Percentiles rank a stretch among this genome's conserved stretches.
Conservation (phyloP, 2,329 filamentous ascomycete genomes). For the Ceratocystis huliohia region DNA sequence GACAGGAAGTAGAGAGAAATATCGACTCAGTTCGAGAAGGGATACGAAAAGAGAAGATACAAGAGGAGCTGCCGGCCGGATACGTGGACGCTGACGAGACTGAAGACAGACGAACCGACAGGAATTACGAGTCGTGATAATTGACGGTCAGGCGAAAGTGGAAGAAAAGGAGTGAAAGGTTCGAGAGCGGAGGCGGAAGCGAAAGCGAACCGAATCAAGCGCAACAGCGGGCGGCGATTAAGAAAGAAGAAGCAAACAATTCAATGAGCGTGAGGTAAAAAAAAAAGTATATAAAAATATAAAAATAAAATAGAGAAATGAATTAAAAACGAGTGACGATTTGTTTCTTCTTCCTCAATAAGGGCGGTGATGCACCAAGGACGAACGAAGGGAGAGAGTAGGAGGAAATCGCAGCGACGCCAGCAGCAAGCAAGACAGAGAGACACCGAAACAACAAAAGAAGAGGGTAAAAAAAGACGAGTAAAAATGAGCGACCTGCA, state of each 20-base stretch:
- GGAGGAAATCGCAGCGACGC: too few relatives aligned
- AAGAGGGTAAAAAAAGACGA: conserved; percentile 1
- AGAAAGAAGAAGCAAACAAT: background rate
- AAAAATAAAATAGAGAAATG: background rate
- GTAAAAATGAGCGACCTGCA: conserved; percentile 8
- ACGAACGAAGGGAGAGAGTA: too few relatives aligned
- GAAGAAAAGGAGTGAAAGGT: too few relatives aligned
- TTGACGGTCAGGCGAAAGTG: background rate
- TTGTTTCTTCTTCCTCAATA: too few relatives aligned
- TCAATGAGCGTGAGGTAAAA: background rate
- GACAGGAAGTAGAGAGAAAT: background rate
- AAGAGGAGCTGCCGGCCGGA: background rate
- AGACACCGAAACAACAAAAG: background rate
- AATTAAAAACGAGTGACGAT: background rate
- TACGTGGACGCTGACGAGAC: background rate
- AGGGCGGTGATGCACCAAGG: too few relatives aligned
- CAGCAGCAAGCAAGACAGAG: background rate
- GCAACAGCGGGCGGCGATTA: background rate
- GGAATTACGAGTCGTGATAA: background rate
- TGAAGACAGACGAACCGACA: background rate
- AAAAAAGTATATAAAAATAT: conserved; percentile 5
- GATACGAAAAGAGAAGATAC: background rate
- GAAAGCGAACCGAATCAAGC: background rate
- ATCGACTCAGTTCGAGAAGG: background rate
- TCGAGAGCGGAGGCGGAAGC: background rate